Percentiles rank a stretch among this genome's conserved stretches.
phyloP scores from a whole-genome alignment of 352 stramenopile species.

The Pythium insidiosum region DNA sequence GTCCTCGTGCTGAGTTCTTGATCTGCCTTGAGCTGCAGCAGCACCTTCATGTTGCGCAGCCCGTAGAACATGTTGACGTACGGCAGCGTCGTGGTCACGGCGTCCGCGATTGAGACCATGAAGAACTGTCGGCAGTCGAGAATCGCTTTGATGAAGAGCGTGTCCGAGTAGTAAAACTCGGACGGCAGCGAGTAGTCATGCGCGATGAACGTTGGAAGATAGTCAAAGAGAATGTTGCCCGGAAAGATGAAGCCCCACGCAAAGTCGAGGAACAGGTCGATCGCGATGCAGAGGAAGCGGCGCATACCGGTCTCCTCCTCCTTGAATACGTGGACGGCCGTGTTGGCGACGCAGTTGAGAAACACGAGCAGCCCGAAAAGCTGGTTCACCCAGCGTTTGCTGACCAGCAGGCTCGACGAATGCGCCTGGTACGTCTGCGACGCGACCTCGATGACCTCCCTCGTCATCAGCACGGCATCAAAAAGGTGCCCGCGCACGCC shows the following conservation, averaged over 20 bases:
- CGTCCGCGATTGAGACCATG: conserved; percentile 15
- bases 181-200: conserved; percentile 10
- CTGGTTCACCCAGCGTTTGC: conserved; percentile 24
- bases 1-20: background rate
- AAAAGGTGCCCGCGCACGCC: conserved; percentile 18
- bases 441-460: conserved; percentile 17
- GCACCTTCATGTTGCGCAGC: conserved; percentile 18
- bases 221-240: conserved; percentile 17
- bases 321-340: conserved; percentile 9
- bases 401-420: conserved; percentile 15
- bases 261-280: conserved; percentile 21
- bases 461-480: conserved; percentile 12
- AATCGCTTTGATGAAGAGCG: conserved; percentile 8
- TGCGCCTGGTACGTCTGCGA: conserved; percentile 24
- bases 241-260: conserved; percentile 20
- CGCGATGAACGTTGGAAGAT: conserved; percentile 12
- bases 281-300: conserved; percentile 14
- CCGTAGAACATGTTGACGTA: conserved; percentile 24
- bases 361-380: conserved; percentile 15
- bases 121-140: conserved; percentile 23
- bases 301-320: conserved; percentile 11
- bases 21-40: conserved; percentile 7
- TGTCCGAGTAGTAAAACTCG: conserved; percentile 14
- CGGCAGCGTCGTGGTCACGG: conserved; percentile 15
- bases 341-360: conserved; percentile 18